Evolutionary conservation across 2,329 filamentous ascomycete species (phyloP).

Genomic region (Penicillium paneum): DNA sequence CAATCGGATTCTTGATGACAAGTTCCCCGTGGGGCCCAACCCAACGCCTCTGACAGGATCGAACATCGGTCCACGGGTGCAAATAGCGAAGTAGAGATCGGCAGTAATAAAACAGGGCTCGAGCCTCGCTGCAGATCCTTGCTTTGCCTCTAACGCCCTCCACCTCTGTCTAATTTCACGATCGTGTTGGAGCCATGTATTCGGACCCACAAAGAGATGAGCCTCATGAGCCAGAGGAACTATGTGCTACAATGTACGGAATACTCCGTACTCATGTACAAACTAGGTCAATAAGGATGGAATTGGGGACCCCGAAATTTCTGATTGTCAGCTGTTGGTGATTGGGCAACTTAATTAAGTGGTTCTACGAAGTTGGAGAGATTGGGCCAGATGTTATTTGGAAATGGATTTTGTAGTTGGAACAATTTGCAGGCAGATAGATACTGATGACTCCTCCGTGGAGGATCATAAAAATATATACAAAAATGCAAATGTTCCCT

Average conservation of each 20-base stretch:
- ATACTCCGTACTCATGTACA: background rate
- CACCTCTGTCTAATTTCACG: background rate
- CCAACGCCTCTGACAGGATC: background rate
- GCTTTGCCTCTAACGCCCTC: background rate
- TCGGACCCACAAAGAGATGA: background rate
- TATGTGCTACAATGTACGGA: background rate
- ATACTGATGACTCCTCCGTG: background rate
- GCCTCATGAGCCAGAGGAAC: too few relatives aligned
- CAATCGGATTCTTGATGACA: background rate
- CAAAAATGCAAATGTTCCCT: constrained; percentile 3
- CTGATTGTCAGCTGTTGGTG: background rate
- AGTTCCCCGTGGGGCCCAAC: background rate
- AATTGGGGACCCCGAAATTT: background rate
- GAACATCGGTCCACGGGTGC: background rate
- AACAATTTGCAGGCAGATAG: background rate
- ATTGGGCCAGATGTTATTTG: background rate
- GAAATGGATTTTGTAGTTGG: background rate
- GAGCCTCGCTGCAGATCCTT: background rate
- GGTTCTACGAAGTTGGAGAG: background rate
- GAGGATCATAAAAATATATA: constrained; percentile 3
- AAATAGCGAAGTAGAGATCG: background rate
- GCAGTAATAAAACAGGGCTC: background rate
- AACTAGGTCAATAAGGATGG: background rate
- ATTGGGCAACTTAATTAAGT: background rate
- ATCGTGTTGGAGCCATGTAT: background rate